These are phyloP conservation scores for Pseudonectria foliicola DNA, from an alignment of 2,329 filamentous ascomycete species.

Conservation along the genomic window DNA sequence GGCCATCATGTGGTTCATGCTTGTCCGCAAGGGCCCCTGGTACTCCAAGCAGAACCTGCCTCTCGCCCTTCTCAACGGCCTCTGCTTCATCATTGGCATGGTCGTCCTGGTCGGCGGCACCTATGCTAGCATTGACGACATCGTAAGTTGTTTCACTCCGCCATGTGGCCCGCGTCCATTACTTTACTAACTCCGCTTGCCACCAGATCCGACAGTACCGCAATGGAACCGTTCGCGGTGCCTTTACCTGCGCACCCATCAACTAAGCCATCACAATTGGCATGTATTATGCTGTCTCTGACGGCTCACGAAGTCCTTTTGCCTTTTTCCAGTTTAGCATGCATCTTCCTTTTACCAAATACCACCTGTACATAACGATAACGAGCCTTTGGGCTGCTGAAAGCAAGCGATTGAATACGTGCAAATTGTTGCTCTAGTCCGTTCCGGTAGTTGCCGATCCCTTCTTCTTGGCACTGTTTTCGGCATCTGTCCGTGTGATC, in stretches of 20 bases:
- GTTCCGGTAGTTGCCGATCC: no score
- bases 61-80: conserved; percentile 18
- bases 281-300: conserved; percentile 8
- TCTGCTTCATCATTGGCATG: conserved; percentile 25
- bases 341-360: no score
- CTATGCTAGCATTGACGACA: conserved; percentile 25
- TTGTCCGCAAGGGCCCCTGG: conserved; percentile 26
- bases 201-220: conserved; percentile 19
- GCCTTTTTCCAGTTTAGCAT: no score
- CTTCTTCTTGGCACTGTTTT: no score
- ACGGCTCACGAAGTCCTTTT: no score
- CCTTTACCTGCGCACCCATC: conserved; percentile 24
- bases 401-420: no score
- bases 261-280: conserved; percentile 13
- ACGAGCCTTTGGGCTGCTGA: no score
- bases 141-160: conserved; percentile 16
- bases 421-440: no score
- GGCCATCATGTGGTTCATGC: conserved; percentile 37
- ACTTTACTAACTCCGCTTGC: conserved; percentile 6
- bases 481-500: no score
- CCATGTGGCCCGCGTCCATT: not conserved
- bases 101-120: conserved; percentile 27
- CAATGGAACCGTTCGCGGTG: conserved; percentile 19
- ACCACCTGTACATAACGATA: no score
- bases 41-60: conserved; percentile 24